A percentile compares a stretch with the other conserved stretches of the same genome.
Conservation (phyloP, 2,329 filamentous ascomycete species). For the Colletotrichum orbiculare region DNA sequence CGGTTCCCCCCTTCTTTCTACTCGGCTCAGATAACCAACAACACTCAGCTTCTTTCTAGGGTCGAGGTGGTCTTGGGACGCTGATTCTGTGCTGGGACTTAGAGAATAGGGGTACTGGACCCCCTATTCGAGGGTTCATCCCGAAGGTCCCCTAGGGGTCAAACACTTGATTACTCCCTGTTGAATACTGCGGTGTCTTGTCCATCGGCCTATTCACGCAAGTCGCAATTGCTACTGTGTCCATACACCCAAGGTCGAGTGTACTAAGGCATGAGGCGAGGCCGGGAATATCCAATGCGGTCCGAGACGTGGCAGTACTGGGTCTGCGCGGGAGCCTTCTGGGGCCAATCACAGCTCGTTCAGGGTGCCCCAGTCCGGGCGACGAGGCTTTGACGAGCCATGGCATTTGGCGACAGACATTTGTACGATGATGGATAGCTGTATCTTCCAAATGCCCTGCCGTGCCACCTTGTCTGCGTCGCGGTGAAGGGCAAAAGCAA, state of each 20-base stretch:
- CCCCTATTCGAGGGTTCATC: slow-evolving; percentile 7
- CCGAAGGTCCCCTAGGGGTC: not conserved
- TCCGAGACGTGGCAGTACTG: too few species aligned
- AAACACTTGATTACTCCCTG: slow-evolving; percentile 19
- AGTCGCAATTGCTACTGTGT: not conserved
- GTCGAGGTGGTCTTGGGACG: not conserved
- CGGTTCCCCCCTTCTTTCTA: not conserved
- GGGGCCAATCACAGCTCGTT: too few species aligned
- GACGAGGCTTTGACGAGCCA: too few species aligned
- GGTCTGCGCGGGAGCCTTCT: too few species aligned
- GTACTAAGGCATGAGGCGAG: too few species aligned
- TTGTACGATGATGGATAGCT: too few species aligned
- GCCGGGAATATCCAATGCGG: too few species aligned
- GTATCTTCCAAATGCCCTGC: too few species aligned
- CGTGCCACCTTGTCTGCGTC: slow-evolving; percentile 6
- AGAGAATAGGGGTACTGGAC: not conserved
- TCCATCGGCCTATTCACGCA: not conserved
- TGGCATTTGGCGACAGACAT: too few species aligned
- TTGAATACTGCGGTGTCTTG: not conserved
- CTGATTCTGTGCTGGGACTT: too few species aligned
- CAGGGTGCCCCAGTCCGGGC: too few species aligned
- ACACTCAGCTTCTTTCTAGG: not conserved
- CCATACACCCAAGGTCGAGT: too few species aligned
- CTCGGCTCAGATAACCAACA: not conserved
- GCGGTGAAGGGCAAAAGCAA: slow-evolving; percentile 5